Percentiles rank a stretch among this genome's conserved stretches.
phyloP scores from a whole-genome alignment of 2,329 filamentous ascomycete genomes.

The Arthrobotrys conoides region DNA sequence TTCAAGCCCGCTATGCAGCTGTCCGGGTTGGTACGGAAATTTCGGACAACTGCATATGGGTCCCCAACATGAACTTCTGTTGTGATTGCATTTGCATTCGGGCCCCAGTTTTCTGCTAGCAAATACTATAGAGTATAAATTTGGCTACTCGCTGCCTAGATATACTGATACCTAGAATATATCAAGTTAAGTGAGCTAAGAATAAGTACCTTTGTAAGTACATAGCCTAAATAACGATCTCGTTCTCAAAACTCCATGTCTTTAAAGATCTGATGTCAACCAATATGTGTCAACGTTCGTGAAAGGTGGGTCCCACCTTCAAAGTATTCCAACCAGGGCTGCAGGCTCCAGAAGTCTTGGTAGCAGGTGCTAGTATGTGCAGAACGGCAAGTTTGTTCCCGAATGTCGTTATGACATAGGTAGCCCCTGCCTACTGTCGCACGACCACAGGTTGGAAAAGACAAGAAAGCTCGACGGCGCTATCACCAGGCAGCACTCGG shows the following conservation, averaged over 20 bases:
- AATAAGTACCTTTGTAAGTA: too few species aligned
- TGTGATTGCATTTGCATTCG: too few species aligned
- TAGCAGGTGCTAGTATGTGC: background rate
- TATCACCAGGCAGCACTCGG: slow-evolving; percentile 40
- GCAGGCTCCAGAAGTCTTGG: background rate
- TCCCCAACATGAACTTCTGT: background rate
- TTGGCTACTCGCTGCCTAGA: slow-evolving; percentile 2
- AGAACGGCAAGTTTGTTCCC: background rate
- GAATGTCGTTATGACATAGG: slow-evolving; percentile 20
- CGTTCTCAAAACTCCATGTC: background rate
- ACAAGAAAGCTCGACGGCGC: background rate
- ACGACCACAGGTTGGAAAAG: slow-evolving; percentile 19
- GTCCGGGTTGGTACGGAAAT: too few species aligned
- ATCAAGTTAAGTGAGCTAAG: background rate
- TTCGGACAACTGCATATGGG: background rate
- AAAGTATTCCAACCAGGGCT: background rate
- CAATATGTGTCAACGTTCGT: background rate
- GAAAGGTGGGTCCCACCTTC: background rate
- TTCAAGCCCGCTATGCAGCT: background rate
- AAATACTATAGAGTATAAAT: background rate
- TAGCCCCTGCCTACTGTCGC: slow-evolving; percentile 9
- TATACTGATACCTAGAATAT: background rate
- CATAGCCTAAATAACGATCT: background rate
- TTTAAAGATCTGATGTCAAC: background rate
- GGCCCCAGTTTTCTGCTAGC: background rate